phyloP scores from a whole-genome alignment of 1,139 yeast species.

The Yamadazyma siamensis region DNA sequence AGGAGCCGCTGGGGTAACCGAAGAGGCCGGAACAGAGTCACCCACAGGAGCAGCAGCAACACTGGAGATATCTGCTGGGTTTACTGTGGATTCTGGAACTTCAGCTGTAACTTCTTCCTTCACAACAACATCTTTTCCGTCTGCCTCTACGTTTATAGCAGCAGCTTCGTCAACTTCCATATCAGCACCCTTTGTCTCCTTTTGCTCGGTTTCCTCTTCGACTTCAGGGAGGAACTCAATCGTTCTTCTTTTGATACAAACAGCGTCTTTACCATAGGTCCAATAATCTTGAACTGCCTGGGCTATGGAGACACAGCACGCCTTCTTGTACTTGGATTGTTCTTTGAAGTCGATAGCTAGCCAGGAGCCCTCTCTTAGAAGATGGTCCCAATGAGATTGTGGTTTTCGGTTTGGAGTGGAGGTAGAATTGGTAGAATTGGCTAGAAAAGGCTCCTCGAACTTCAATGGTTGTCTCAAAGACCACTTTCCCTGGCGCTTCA shows the following conservation, averaged over 20 bases:
- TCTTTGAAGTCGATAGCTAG: slow-evolving; percentile 78
- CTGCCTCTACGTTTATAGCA: slow-evolving; percentile 7
- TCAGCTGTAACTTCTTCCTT: slow-evolving; percentile 10
- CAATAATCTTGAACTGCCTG: slow-evolving; percentile 76
- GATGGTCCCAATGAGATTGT: slow-evolving; percentile 64
- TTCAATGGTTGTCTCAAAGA: slow-evolving; percentile 81
- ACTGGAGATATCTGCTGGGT: background rate
- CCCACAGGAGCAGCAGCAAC: background rate
- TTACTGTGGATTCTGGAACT: slow-evolving; percentile 1
- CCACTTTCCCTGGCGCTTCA: slow-evolving; percentile 87
- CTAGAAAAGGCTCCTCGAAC: slow-evolving; percentile 69
- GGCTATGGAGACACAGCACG: slow-evolving; percentile 67
- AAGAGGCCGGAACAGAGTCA: too few species aligned
- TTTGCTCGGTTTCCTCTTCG: slow-evolving; percentile 9
- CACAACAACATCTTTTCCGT: slow-evolving; percentile 7
- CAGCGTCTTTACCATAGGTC: slow-evolving; percentile 60
- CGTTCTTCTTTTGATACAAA: slow-evolving; percentile 49
- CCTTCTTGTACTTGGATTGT: slow-evolving; percentile 62
- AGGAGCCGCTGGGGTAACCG: too few species aligned
- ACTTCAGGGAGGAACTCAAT: slow-evolving; percentile 12
- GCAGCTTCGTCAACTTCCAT: slow-evolving; percentile 7
- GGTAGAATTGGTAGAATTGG: too few species aligned
- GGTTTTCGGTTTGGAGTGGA: slow-evolving; percentile 26
- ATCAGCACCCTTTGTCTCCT: slow-evolving; percentile 9
- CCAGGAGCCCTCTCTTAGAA: slow-evolving; percentile 84